Conservation (phyloP, 148 eudicot species). For the Nyssa sinensis region DNA sequence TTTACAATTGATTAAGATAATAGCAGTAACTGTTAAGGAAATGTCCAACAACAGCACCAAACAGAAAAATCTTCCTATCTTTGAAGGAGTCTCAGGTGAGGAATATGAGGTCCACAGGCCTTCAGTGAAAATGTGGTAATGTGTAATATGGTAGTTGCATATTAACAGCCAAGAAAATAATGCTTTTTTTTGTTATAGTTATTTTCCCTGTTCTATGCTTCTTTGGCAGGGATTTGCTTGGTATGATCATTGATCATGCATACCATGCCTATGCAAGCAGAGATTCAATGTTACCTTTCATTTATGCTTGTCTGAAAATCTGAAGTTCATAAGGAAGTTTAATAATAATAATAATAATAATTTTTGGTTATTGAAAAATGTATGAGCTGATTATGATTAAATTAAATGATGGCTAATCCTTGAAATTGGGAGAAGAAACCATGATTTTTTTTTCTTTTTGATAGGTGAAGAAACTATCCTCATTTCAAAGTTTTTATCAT, state of each 20-base stretch:
- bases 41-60: slow-evolving; percentile 42
- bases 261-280: not conserved
- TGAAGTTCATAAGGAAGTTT: not conserved
- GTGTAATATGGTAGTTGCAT: not conserved
- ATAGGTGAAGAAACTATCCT: no score
- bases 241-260: not conserved
- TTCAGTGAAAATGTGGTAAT: not conserved
- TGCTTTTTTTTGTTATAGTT: no score
- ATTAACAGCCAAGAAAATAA: not conserved
- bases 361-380: not conserved
- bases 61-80: slow-evolving; percentile 44
- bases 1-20: slow-evolving; percentile 66
- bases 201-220: not conserved
- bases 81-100: slow-evolving; percentile 49
- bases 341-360: no score
- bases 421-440: not conserved
- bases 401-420: not conserved
- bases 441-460: no score
- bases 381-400: not conserved
- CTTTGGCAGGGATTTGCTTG: not conserved
- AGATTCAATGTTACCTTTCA: no score
- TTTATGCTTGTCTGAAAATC: not conserved
- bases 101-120: not conserved
- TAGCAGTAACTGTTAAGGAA: slow-evolving; percentile 48
- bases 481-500: not conserved